phyloP scores from a whole-genome alignment of 2,329 filamentous ascomycete genomes.

The Aspergillus fructus region DNA sequence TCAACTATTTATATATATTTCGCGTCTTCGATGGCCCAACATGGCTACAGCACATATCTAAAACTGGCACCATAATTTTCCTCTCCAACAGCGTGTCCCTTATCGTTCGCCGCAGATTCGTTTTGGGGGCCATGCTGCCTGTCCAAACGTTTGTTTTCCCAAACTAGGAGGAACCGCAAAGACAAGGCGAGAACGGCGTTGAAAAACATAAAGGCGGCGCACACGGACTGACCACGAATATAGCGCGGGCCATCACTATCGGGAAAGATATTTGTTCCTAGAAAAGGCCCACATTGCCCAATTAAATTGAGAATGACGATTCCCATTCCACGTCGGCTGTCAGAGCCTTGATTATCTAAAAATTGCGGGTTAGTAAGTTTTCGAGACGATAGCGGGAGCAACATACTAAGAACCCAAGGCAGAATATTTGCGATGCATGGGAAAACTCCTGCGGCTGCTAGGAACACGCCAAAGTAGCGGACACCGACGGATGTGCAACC shows the following conservation, averaged over 20 bases:
- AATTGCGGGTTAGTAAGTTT: background rate
- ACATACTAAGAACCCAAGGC: slow-evolving; percentile 61
- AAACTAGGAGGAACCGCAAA: slow-evolving; percentile 55
- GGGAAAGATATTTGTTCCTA: slow-evolving; percentile 66
- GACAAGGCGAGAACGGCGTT: slow-evolving; percentile 55
- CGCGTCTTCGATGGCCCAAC: background rate
- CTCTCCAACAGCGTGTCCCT: slow-evolving; percentile 27
- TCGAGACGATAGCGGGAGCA: background rate
- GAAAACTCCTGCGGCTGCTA: slow-evolving; percentile 63
- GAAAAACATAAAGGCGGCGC: slow-evolving; percentile 62
- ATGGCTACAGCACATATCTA: slow-evolving; percentile 35
- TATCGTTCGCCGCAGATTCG: slow-evolving; percentile 14
- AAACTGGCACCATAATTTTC: slow-evolving; percentile 43
- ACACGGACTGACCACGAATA: slow-evolving; percentile 59
- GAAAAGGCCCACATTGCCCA: slow-evolving; percentile 63
- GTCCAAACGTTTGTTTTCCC: slow-evolving; percentile 63
- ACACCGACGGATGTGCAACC: slow-evolving; percentile 51
- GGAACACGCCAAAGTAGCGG: slow-evolving; percentile 54
- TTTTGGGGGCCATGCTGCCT: slow-evolving; percentile 41
- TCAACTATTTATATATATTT: background rate
- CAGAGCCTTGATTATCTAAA: slow-evolving; percentile 66
- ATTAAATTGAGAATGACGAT: slow-evolving; percentile 68
- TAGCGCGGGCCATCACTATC: slow-evolving; percentile 47
- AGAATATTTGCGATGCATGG: slow-evolving; percentile 69
- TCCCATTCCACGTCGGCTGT: slow-evolving; percentile 64